Base-by-base conservation (phyloP, 257 asterid species). In the Primulina tabacum region DNA sequence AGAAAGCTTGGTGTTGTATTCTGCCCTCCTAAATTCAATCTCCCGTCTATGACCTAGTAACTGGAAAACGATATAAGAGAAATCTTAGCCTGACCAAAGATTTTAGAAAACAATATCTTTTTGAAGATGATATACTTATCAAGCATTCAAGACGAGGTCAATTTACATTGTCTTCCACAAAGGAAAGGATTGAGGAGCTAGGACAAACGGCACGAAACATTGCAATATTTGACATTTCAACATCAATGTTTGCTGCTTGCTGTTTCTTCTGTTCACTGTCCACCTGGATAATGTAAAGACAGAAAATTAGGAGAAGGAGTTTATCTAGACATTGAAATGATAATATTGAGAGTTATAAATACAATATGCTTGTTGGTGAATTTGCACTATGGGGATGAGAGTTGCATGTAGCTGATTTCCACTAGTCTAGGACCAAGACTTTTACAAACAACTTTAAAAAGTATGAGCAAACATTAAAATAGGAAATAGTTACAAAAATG, bases 21-120 rank as follows among this genome's bases (percentile, higher is more conserved):
- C 98, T 17, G 96, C 95, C 88, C 93, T 85, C 84, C 84, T 83
- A 34, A 91, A 78, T 52, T 80, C 93, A 73, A 89, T 85, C 20
- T 94, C 97, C 57, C 99, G 92, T 59, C 99, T 84, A 57, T 97
- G 97, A 64, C 99, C 99, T 76, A 94, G 69, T 73, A 94, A 87
- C 99, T 94, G 90, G 60, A 24, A 73, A 50, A 80, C 60, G 69
- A 72, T 32, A 35, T 24, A 2, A 35, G 66, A 56, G 50, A 64
- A 58, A 65, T 60, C 47, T 59, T 52, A 66, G 7, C 35, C 66
- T 18, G 69, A 68, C 52, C 35, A 72, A 66, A 65, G 18, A 37
- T 8, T 79, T 63, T 58, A 76, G 38, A 76, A 30, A 69, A 52
- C 56, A 57, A 72, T 40, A 38, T 21, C 60, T n/a, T 38, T 32